These are phyloP conservation scores for Monocercomonoides exilis DNA, from an alignment of 78 protist species.

Conservation along the genomic window DNA sequence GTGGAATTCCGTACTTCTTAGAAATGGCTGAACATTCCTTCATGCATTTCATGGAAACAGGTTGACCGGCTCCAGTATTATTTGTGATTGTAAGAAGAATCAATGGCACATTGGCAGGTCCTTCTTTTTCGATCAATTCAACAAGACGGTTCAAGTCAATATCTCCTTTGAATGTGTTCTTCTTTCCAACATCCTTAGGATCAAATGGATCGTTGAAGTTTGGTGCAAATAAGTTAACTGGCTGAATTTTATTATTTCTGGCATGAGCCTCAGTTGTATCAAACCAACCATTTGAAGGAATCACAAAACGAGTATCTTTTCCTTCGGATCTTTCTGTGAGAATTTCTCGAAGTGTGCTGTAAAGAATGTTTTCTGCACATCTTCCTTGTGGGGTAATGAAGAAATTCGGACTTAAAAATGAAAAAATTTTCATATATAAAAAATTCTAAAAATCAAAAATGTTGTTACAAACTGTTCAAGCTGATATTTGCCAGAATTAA, in stretches of 20 bases:
- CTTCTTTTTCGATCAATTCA: neutral
- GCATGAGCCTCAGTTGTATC: slow-evolving; percentile 23
- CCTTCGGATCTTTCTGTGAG: neutral
- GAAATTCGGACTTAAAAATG: neutral
- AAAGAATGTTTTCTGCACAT: slow-evolving; percentile 14
- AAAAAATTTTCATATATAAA: neutral
- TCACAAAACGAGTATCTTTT: neutral
- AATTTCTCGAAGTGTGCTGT: neutral
- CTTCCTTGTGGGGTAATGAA: slow-evolving; percentile 19
- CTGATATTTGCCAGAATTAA: slow-evolving; percentile 10
- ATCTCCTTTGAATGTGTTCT: slow-evolving; percentile 19
- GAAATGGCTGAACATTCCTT: neutral
- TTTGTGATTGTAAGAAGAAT: slow-evolving; percentile 20
- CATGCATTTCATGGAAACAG: slow-evolving; percentile 18
- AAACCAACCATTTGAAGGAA: slow-evolving; percentile 23
- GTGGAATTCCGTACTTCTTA: neutral
- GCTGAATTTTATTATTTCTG: neutral
- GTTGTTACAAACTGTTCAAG: neutral
- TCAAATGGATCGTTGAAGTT: slow-evolving; percentile 8
- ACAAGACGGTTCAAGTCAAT: neutral
- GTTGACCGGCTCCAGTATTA: slow-evolving; percentile 17
- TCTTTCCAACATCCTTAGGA: neutral
- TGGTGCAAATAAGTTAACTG: slow-evolving; percentile 10
- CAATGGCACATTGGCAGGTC: neutral
- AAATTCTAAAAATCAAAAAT: neutral